Evolutionary conservation across 306 rosid species (phyloP), one percentile per base, ranked within the genome.

Genomic region (Casuarina glauca): DNA sequence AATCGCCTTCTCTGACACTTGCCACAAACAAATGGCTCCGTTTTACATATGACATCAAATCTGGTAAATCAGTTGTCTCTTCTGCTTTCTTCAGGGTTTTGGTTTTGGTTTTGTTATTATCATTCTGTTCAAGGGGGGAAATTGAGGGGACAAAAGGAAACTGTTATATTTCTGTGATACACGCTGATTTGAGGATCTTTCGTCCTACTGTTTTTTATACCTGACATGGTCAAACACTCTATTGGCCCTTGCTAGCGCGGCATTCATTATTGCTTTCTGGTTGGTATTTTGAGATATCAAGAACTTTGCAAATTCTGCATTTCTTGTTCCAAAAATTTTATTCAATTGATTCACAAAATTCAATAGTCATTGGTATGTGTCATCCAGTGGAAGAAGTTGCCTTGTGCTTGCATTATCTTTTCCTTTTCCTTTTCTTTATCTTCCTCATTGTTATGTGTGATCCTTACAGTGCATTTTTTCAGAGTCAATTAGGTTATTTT

Each of bases 21-120:
- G 82, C 90, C 36, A 70, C 96, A 51, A 95, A 89, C 84, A 93
- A 89, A 88, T 95, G 99, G 97, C 89, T 92, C 69, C 84, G 97
- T 58, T 78, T 95, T 87, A 93, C 97, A 10, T 89, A 89, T 84
- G 87, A 91, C 82, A 80, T 91, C 79, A 88, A 85, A 87, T 81
- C 97, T 69, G 97, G 97, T 95, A 91, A 82, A 64, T 72, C 16
- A 41, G 72, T 76, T 44, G 54, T 70, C 74, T 46, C 62, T 52
- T 45, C 45, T 64, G 12, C 52, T 72, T n/a, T 72, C 51, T 81
- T 54, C 41, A 53, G 39, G 43, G 68, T 74, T 62, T 44, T 51
- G 53, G 20, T 58, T 44, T 45, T 74, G 68, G 61, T 68, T 54
- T 49, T 36, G 69, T 70, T 67, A 26, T 26, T 26, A 26, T 26